These are phyloP conservation scores for Populus ilicifolia DNA, from an alignment of 345 rosid species.

Conservation along the genomic window DNA sequence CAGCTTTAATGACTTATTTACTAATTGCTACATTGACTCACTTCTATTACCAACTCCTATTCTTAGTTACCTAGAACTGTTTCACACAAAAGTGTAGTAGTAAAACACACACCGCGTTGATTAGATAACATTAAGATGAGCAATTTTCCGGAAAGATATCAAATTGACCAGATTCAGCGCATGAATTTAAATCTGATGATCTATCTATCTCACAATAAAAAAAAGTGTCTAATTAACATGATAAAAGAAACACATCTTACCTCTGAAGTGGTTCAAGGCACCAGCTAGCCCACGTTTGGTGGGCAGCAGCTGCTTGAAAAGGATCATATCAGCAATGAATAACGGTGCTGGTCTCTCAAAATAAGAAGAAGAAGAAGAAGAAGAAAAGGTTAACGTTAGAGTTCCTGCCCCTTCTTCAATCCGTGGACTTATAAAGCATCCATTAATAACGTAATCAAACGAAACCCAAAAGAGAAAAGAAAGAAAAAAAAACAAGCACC, in stretches of 20 bases:
- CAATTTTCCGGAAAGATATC: too few relatives aligned
- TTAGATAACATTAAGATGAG: too few relatives aligned
- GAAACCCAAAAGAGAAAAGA: too few relatives aligned
- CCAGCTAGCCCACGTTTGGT: background rate
- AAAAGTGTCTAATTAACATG: background rate
- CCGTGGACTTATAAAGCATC: too few relatives aligned
- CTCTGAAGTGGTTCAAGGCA: constrained; percentile 5
- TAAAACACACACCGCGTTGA: too few relatives aligned
- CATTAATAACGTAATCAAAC: too few relatives aligned
- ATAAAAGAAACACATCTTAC: background rate
- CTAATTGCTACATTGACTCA: background rate
- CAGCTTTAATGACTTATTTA: background rate
- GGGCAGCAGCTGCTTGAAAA: constrained; percentile 11
- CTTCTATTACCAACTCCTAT: background rate
- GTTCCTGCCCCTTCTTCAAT: too few relatives aligned
- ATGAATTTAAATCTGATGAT: background rate
- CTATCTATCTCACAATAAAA: background rate
- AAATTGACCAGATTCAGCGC: too few relatives aligned
- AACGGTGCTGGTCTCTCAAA: background rate
- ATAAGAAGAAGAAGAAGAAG: background rate
- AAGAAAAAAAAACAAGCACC: too few relatives aligned
- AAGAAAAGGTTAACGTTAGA: too few relatives aligned
- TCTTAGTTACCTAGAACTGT: background rate
- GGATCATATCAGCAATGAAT: constrained; percentile 3
- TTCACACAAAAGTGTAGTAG: too few relatives aligned